Base-by-base conservation (phyloP, 805 yeast genomes). In the Cyberlindnera misumaiensis region DNA sequence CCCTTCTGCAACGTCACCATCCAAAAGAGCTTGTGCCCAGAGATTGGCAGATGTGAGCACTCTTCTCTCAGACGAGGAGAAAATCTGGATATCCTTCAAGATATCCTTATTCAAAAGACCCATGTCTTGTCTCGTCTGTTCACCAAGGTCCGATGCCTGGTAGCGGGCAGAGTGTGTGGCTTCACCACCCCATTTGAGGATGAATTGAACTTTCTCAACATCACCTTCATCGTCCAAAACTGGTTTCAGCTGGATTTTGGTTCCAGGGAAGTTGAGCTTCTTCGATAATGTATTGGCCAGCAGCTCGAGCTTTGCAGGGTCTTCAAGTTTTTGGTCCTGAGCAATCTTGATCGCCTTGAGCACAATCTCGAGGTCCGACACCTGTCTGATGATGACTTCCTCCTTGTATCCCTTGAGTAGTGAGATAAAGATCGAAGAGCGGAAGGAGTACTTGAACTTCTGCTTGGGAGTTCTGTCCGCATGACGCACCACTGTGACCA, bases 401-500 rank as follows among this genome's bases (percentile, higher is more conserved):
- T 88, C 96, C 49, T 83, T 87, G 55, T 93, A 95, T 3, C 97
- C 97, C 60, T 90, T 90, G 48, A 93, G 65, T 40, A 93, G 62
- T 0, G 93, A 85, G 32, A 88, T 78, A 55, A 93, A 93, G 10
- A 86, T 71, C 5, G 87, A 89, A 3, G 95, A 81, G 48, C 82
- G 80, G 67, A 93, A 93, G 1, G 97, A 88, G 62, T 87, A 94
- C 58, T 93, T 93, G 67, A 93, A 86, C 60, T 93, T 93, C 64
- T 93, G 98, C 60, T 93, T 93, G 12, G 99, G 99, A 0, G 99
- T 93, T 58, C 99, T 76, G 59, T 93, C 99, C 7, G 97, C 99
- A 62, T 93, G 99, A 51, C 99, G 77, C 39, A 93, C 82, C 22
- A 90, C 94, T 13, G 83, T 73, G 10, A 93, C 95, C 63, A 85